Base-by-base conservation (phyloP, 768 basidiomycete genomes). In the Myochromella boudieri region DNA sequence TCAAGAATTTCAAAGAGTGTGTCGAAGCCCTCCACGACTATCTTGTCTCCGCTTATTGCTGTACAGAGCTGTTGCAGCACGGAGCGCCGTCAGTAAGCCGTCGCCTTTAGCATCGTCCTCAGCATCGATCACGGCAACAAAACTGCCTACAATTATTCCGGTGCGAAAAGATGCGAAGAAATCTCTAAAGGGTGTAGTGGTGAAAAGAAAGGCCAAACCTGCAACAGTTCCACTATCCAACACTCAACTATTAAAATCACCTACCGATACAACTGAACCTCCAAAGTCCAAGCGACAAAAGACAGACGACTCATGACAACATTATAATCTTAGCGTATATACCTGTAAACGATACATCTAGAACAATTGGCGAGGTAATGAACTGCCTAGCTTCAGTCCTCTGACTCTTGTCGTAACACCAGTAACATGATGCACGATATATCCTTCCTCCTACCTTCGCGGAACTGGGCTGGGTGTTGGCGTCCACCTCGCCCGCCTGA, bases 1-100 rank as follows among this genome's bases (percentile, higher is more conserved):
- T 93, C 37, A 81, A 81, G 46, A 75, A 72, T 57, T 93, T 93
- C 62, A 82, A 81, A 69, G 82, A 87, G 91, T 93, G 63, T 49
- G 72, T 48, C 18, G 31, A 39, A 20, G 31, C 21, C 12, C 25
- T n/a, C 44, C 49, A 42, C 37, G 37, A 20, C 6, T 46, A 18
- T 44, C 39, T 42, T 12, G 11, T 34, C 42, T 34, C 51, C 37
- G 32, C 24, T 37, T 6, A 48, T 34, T 36, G 18, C 36, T 37
- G n/a, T 38, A 9, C 51, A 78, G 76, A 55, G 76, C 76, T 21
- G 86, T 91, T 37, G 89, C 88, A 32, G 85, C 87, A 37, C 79
- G 87, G 52, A 77, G 75, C 51, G 65, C 71, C 68, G 69, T 68
- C n/a, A 60, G 67, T 26, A 74, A 68, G 49, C 69, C 67, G 29